These are phyloP conservation scores for Barnettozyma pratensis DNA, from an alignment of 805 yeast genomes.

Conservation along the genomic window DNA sequence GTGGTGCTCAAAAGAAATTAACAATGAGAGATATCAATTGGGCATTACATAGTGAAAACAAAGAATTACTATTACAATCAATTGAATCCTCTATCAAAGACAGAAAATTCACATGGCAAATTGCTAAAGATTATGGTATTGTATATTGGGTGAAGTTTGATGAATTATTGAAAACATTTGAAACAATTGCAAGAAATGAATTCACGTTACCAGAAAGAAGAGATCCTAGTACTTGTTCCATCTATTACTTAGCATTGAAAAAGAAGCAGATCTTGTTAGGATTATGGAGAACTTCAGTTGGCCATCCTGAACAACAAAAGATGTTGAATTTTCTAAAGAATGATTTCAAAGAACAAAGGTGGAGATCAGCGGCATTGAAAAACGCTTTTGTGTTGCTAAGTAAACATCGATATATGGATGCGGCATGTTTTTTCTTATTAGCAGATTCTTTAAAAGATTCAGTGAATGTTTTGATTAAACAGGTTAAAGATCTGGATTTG, in stretches of 20 bases:
- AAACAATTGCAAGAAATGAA: constrained; percentile 65
- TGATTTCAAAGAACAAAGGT: constrained; percentile 69
- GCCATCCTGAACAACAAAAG: constrained; percentile 78
- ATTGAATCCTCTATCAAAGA: constrained; percentile 39
- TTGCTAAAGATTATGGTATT: constrained; percentile 55
- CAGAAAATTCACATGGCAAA: constrained; percentile 52
- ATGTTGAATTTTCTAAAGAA: constrained; percentile 72
- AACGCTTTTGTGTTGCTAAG: constrained; percentile 89
- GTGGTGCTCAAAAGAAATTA: constrained; percentile 44
- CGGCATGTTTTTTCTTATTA: constrained; percentile 82
- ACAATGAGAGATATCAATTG: constrained; percentile 80
- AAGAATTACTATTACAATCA: constrained; percentile 54
- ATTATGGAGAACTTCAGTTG: constrained; percentile 73
- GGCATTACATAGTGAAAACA: constrained; percentile 82
- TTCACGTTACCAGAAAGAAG: constrained; percentile 49
- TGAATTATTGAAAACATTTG: constrained; percentile 49
- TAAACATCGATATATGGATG: constrained; percentile 80
- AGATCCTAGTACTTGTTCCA: constrained; percentile 71
- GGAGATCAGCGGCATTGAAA: constrained; percentile 86
- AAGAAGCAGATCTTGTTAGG: constrained; percentile 75
- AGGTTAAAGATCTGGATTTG: constrained; percentile 62
- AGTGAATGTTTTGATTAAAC: constrained; percentile 63
- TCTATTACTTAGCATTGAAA: constrained; percentile 71
- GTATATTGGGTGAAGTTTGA: constrained; percentile 61
- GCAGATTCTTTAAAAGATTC: constrained; percentile 76